Base-by-base conservation (phyloP, 192 early-diverging fungal genomes). In the Coemansia sp. region DNA sequence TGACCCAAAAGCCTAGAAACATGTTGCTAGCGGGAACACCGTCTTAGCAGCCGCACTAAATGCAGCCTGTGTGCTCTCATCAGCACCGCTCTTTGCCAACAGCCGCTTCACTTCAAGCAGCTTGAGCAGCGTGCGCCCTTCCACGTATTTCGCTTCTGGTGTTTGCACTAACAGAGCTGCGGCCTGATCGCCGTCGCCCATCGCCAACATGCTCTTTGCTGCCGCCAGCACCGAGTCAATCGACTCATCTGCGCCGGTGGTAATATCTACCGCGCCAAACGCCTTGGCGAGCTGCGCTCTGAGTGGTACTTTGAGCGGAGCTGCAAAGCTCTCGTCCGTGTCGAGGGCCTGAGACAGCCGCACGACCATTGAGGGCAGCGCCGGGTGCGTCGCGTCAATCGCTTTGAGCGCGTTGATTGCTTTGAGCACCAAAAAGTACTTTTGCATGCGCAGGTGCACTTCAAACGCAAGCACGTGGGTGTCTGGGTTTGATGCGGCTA, bases 361-460 rank as follows among this genome's bases (percentile, higher is more conserved):
- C 35, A 61, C 65, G 6, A 35, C 68, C 68, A 71, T 71, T 25
- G 77, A 62, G 8, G 57, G 49, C 47, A 80, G 63, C 58, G 77
- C 55, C 27, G 69, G 61, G 35, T 80, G 68, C 7, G 51, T 24
- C 0, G 52, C 65, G 12, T 80, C 65, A 15, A 74, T 74, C 2
- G 72, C 62, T 45, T 67, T 67, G 43, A 80, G 56, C 19, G 65
- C 41, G 56, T 80, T 80, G 65, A 80, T 70, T 1, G 77, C 58
- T 65, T 80, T 80, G 32, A 80, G 69, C 12, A 60, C 77, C 56
- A 80, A 52, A 54, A 80, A 80, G 69, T 80, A 80, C 69, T 80
- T 80, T 50, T 65, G 66, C 77, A 80, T 80, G 10, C 77, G 77
- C 69, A 80, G 56, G 43, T 80, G 77, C 37, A 80, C 72, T 48